Evolutionary conservation across 768 basidiomycete genomes (phyloP), one percentile per base, ranked within the genome.

Genomic region (Russula sp.): DNA sequence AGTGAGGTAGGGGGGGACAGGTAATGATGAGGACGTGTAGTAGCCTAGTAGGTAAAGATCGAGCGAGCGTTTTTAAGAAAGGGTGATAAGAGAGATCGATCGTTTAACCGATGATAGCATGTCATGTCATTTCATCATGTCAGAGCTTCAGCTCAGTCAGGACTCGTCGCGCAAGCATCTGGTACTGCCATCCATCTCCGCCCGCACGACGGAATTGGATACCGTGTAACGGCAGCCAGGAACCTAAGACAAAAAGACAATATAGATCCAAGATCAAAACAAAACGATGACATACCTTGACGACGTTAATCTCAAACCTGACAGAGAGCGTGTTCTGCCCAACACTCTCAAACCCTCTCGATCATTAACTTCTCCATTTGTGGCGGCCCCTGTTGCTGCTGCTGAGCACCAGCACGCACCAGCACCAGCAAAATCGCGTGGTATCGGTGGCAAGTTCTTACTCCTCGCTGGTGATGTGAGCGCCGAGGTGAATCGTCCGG

Each of bases 101-200:
- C 51, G 22, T 54, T 7, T 24, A 20, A 8, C 22, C 8, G 34
- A 20, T 36, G 38, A 44, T 30, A 30, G 28, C 28, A 5, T 30
- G 2, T 30, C 44, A n/a, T n/a, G 44, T 11, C 44, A 44, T 40
- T 16, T 18, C 30, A 22, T 28, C 30, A 22, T 18, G 66, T 75
- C 71, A 93, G 80, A 94, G 77, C 76, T 93, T 93, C 73, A 94
- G 81, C 74, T 94, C 92, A 44, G 91, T 94, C 69, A 94, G 76
- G 46, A 94, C 92, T 64, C 91, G 82, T 69, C 91, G 82, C 26
- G 92, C 94, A 46, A 98, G 82, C 91, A 94, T 94, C 73, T 95
- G 93, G 75, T 98, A 98, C 75, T 97, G 94, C 94, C 94, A 98
- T 0, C 89, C 91, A 69, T 96, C 92, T 1, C 95, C 95, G 30